phyloP scores from a whole-genome alignment of 2,329 filamentous ascomycete genomes.

The Coniochaeta sp. region DNA sequence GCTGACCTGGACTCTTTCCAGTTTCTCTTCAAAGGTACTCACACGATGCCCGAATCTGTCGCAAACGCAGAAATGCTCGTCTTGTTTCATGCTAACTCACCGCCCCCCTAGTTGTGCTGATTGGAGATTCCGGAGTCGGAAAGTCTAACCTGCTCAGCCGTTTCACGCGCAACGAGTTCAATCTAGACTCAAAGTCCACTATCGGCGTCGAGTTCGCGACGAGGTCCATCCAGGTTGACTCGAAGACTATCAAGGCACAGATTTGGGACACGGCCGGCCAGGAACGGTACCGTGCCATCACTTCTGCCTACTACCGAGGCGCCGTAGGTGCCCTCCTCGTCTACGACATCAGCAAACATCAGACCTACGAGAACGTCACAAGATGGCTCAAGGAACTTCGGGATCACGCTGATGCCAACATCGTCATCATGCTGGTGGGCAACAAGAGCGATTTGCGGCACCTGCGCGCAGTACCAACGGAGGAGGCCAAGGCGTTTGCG shows the following conservation, averaged over 20 bases:
- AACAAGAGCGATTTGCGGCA: conserved; percentile 99
- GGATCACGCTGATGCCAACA: conserved; percentile 97
- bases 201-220: conserved; percentile 99
- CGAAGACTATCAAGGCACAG: conserved; percentile 99
- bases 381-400: conserved; percentile 98
- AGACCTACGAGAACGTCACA: conserved; percentile 98
- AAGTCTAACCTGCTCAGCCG: conserved; percentile 99
- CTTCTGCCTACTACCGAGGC: conserved; percentile 96
- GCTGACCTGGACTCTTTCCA: conserved; percentile 35
- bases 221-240: conserved; percentile 95
- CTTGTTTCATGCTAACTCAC: conserved; percentile 15
- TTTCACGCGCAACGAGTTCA: conserved; percentile 99
- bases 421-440: conserved; percentile 98
- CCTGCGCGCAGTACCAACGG: conserved; percentile 90
- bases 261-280: conserved; percentile 99
- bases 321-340: conserved; percentile 95
- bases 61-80: neutral
- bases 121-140: conserved; percentile 98
- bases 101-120: conserved; percentile 71
- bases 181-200: conserved; percentile 98
- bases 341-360: conserved; percentile 99
- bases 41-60: conserved; percentile 6
- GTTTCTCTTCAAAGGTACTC: conserved; percentile 97
- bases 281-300: conserved; percentile 98
- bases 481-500: conserved; percentile 96